Base-by-base conservation (phyloP, 495 filamentous ascomycete species). In the Penicillium steckii region DNA sequence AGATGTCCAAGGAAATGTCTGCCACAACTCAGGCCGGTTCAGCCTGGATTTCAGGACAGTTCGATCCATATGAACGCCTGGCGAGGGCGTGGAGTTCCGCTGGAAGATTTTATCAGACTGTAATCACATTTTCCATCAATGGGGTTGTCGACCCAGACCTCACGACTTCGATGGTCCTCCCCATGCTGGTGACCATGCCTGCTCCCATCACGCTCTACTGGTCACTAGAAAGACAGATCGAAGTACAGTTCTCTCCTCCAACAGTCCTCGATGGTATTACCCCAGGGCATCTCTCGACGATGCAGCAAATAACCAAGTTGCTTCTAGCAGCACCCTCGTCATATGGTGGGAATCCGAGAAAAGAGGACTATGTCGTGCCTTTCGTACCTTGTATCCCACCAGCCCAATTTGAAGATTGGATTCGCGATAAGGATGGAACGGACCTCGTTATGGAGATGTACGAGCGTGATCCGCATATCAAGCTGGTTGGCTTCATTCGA, bases 31-130 rank as follows among this genome's bases (percentile, higher is more conserved):
- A 37, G 33, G 10, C 33, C 8, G 18, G 13, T 15, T 15, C 10
- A 13, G 27, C 27, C 18, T 35, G 27, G 18, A 35, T 17, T 2
- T 67, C 73, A 8, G 76, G 73, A 29, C 76, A 80, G 55, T 72
- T 84, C 46, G 80, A 88, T 57, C 87, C 89, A 0, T 95, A 86
- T 85, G 55, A 67, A n/a, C 60, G 70, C 9, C 62, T 89, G 38
- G 85, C 88, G 3, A 62, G 69, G 25, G 72, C 66, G 10, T 89
- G 85, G 84, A 53, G 58, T 42, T 24, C 43, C 65, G 57, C 72
- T 41, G 19, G 38, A 29, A 33, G 62, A 59, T 19, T 70, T 1
- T 66, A 74, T 41, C 57, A 62, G 38, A 73, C 64, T 8, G 53
- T 59, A 5, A 61, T 79, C 3, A 53, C 50, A 4, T 52, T 76